phyloP scores from a whole-genome alignment of 2,329 filamentous ascomycete genomes.

The Penicillium sp. region DNA sequence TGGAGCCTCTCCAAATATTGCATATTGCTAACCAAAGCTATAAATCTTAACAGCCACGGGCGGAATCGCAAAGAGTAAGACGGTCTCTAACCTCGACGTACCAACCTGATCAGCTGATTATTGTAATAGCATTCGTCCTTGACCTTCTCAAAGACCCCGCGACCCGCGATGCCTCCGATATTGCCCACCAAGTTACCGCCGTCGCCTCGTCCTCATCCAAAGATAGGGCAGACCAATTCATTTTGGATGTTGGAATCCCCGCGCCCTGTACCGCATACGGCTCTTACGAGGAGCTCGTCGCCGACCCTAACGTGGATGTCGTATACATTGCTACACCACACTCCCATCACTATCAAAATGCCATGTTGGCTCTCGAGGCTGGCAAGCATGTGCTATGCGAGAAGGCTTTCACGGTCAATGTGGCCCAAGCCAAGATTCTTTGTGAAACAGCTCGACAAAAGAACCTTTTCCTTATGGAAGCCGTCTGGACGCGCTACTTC shows the following conservation, averaged over 20 bases:
- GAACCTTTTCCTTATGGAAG: constrained; percentile 77
- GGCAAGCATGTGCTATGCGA: constrained; percentile 90
- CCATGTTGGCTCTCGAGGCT: constrained; percentile 76
- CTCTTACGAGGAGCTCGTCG: constrained; percentile 77
- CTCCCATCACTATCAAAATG: constrained; percentile 90
- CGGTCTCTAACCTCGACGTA: constrained; percentile 1
- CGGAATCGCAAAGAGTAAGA: constrained; percentile 42
- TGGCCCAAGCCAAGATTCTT: constrained; percentile 70
- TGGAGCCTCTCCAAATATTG: neutral
- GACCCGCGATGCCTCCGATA: constrained; percentile 66
- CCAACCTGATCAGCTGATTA: neutral
- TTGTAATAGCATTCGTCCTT: constrained; percentile 60
- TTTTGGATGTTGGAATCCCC: constrained; percentile 69
- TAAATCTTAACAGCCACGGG: constrained; percentile 40
- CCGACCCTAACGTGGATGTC: constrained; percentile 76
- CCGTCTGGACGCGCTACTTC: constrained; percentile 88
- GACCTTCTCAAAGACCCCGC: constrained; percentile 75
- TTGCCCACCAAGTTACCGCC: constrained; percentile 74
- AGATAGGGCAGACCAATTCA: constrained; percentile 68
- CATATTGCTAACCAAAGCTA: constrained; percentile 13
- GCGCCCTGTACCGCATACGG: constrained; percentile 70
- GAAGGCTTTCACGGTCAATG: constrained; percentile 85
- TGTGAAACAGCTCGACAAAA: constrained; percentile 70
- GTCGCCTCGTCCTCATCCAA: constrained; percentile 76
- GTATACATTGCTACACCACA: constrained; percentile 89